Conservation (phyloP, 305 asterid species). For the Fraxinus dipetala region DNA sequence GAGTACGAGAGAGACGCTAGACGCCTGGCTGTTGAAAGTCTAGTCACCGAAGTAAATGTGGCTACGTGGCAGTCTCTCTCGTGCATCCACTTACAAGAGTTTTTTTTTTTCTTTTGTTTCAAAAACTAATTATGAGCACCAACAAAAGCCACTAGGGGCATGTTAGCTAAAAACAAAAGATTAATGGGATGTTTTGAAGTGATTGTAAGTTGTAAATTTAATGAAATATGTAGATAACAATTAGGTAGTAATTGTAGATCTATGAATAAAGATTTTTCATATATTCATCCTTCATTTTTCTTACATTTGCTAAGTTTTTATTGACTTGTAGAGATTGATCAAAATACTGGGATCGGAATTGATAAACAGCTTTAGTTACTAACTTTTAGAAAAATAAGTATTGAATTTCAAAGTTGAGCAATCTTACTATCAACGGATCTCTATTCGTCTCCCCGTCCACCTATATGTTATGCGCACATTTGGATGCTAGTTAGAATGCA, state of each 20-base stretch:
- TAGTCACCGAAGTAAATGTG: conserved; percentile 28
- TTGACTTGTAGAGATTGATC: neutral
- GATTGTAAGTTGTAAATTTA: neutral
- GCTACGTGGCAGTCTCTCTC: conserved; percentile 37
- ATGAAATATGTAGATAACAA: neutral
- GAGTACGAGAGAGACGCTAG: conserved; percentile 23
- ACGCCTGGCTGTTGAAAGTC: conserved; percentile 22
- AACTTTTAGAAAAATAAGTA: neutral
- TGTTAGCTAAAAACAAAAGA: neutral
- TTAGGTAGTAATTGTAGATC: neutral
- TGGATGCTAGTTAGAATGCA: neutral
- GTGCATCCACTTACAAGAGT: conserved; percentile 4
- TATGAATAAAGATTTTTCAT: neutral
- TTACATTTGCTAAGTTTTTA: no score
- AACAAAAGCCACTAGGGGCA: neutral
- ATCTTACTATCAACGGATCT: neutral
- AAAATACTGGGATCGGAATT: no score
- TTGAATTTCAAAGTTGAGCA: neutral
- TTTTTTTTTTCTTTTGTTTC: neutral
- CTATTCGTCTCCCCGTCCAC: neutral
- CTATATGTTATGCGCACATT: neutral
- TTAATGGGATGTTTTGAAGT: neutral
- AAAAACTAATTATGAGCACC: neutral
- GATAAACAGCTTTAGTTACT: neutral
- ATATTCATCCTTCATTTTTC: neutral